Percentiles rank a stretch among this genome's conserved stretches.
These are phyloP conservation scores for Hypoxylon sp. DNA, from an alignment of 2,329 filamentous ascomycete genomes.

Conservation along the genomic window DNA sequence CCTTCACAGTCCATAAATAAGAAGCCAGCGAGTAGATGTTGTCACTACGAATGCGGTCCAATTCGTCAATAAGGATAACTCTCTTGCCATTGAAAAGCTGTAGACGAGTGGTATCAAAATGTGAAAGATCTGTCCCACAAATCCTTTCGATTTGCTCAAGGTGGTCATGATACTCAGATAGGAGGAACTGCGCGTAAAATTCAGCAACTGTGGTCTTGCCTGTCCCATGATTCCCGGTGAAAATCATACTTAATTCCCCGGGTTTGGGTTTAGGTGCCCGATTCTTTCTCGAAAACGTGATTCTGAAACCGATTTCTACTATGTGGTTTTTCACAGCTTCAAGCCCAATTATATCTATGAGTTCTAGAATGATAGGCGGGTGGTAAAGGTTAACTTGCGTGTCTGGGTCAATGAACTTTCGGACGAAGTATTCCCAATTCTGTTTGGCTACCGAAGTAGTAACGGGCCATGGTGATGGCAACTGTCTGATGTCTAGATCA, in stretches of 20 bases:
- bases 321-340: constrained; percentile 1
- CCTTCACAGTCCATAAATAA: background rate
- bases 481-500: constrained; percentile 4
- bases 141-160: background rate
- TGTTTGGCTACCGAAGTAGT: too few relatives aligned
- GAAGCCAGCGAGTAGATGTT: background rate
- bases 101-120: background rate
- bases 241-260: background rate
- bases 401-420: too few relatives aligned
- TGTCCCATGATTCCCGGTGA: background rate
- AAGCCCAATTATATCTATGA: constrained; percentile 5
- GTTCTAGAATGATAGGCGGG: too few relatives aligned
- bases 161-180: background rate
- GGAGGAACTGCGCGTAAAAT: background rate
- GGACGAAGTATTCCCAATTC: too few relatives aligned
- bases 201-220: background rate
- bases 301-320: constrained; percentile 3
- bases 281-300: background rate
- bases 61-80: background rate
- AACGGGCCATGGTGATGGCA: background rate
- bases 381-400: too few relatives aligned
- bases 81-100: background rate
- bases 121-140: background rate
- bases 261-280: background rate
- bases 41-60: background rate